Evolutionary conservation across 257 asterid genomes (phyloP), one percentile per base, ranked within the genome.

Genomic region (Parsonsia alboflavescens): DNA sequence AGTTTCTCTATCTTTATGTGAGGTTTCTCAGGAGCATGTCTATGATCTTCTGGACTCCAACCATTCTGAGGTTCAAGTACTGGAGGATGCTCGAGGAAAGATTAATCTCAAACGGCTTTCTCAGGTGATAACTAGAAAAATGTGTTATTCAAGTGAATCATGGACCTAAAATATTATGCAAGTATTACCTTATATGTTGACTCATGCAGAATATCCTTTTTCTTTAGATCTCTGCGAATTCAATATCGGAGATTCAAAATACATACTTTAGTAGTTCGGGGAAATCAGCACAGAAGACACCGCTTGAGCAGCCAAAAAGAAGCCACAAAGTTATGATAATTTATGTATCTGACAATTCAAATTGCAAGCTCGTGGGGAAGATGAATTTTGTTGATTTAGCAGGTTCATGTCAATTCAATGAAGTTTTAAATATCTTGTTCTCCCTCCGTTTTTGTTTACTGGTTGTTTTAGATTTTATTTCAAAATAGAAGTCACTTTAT

Each of bases 321-420:
- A 82, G 82, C 76, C 93, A 86, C 77, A 91, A 79, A 83, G 91
- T 96, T 78, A 70, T 91, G 82, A 86, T 88, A 83, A 79, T 94
- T 76, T 83, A 83, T 54, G 78, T 91, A 78, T 79, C 77, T 65
- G 85, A 75, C 67, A 75, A 71, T 74, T 58, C 69, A 75, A 84
- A 73, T 71, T 13, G 66, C 79, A 90, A 82, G 81, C 28, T 68
- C 70, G 79, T 53, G 10, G 87, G 77, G 72, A 88, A 87, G 90
- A 89, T 94, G 76, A 88, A 86, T 79, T 94, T 94, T 76, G 89
- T 94, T 79, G 97, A 94, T 80, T 82, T 94, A 82, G 93, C 97
- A 82, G 98, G 98, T 94, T 68, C 53, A 19, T 56, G 17, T 66
- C 45, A 57, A 41, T 26, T 52, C 22, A 22, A 15, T 53, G 9